phyloP scores from a whole-genome alignment of 768 basidiomycete species.

The Rhizopogon sp. region DNA sequence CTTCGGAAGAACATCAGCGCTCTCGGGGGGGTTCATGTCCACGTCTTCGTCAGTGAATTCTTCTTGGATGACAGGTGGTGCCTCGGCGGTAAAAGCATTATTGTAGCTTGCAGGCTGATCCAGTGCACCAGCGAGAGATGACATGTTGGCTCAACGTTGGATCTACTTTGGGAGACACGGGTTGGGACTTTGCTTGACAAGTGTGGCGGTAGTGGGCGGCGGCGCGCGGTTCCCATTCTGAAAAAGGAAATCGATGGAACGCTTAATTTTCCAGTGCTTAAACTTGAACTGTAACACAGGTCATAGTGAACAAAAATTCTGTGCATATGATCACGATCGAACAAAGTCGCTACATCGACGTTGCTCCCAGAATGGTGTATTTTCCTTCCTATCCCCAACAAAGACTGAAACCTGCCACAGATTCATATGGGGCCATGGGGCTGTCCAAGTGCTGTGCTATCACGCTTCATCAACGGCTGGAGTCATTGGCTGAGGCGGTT shows the following conservation, averaged over 20 bases:
- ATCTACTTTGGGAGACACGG: background rate
- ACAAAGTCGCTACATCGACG: no score
- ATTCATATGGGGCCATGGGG: background rate
- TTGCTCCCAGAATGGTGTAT: background rate
- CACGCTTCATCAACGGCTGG: background rate
- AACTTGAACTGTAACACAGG: no score
- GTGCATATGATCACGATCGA: no score
- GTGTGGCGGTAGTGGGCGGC: background rate
- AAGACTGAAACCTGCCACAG: background rate
- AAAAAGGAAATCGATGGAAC: no score
- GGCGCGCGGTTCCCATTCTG: no score
- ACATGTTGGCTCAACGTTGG: slow-evolving; percentile 33
- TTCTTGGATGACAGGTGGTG: slow-evolving; percentile 3
- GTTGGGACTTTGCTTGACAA: background rate
- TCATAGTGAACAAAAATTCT: no score
- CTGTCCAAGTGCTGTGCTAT: background rate
- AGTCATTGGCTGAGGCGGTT: background rate
- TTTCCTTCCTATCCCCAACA: background rate
- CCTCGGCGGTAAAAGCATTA: slow-evolving; percentile 10
- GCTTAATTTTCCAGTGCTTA: no score
- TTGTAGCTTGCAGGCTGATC: slow-evolving; percentile 29
- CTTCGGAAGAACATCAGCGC: slow-evolving; percentile 5
- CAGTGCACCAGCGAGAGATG: slow-evolving; percentile 55
- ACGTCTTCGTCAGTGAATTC: slow-evolving; percentile 28
- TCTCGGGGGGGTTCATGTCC: slow-evolving; percentile 32